Conservation (phyloP, 2,329 filamentous ascomycete species). For the Colletotrichum sojae region DNA sequence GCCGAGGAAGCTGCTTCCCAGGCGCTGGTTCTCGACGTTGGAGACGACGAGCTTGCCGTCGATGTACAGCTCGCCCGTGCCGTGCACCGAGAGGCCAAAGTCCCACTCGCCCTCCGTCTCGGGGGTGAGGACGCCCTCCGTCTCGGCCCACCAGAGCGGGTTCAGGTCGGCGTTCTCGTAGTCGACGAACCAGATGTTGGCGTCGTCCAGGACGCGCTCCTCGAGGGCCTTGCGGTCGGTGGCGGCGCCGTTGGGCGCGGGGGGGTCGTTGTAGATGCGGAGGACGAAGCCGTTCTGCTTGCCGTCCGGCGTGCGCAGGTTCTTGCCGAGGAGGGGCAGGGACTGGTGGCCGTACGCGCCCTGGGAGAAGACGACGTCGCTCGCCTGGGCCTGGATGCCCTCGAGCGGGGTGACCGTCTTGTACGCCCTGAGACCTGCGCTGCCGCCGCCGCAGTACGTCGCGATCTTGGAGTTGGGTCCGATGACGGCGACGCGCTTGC, state of each 20-base stretch:
- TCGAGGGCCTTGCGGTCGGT: slow-evolving; percentile 41
- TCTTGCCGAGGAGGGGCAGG: slow-evolving; percentile 49
- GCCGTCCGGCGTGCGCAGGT: slow-evolving; percentile 44
- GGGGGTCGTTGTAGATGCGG: slow-evolving; percentile 46
- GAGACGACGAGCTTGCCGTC: slow-evolving; percentile 51
- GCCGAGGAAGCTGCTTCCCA: slow-evolving; percentile 55
- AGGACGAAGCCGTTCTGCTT: slow-evolving; percentile 44
- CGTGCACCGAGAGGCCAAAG: slow-evolving; percentile 53
- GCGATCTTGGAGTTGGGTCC: slow-evolving; percentile 65
- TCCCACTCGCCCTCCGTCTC: slow-evolving; percentile 46
- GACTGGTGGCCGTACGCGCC: slow-evolving; percentile 50
- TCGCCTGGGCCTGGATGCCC: slow-evolving; percentile 45
- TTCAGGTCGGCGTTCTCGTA: slow-evolving; percentile 44
- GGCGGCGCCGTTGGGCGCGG: background rate
- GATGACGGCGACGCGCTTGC: slow-evolving; percentile 61
- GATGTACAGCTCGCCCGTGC: slow-evolving; percentile 52
- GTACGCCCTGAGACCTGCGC: slow-evolving; percentile 50
- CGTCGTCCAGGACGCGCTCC: slow-evolving; percentile 42
- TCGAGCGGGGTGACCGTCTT: slow-evolving; percentile 50
- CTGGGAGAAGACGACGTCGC: slow-evolving; percentile 44
- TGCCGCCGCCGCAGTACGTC: slow-evolving; percentile 52
- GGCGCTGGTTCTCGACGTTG: slow-evolving; percentile 49
- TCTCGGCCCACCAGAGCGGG: slow-evolving; percentile 44
- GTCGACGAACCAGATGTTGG: slow-evolving; percentile 47
- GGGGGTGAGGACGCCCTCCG: slow-evolving; percentile 44